Percentiles rank a stretch among this genome's conserved stretches.
These are phyloP conservation scores for Polyplosphaeria fusca DNA, from an alignment of 495 filamentous ascomycete genomes.

Conservation along the genomic window DNA sequence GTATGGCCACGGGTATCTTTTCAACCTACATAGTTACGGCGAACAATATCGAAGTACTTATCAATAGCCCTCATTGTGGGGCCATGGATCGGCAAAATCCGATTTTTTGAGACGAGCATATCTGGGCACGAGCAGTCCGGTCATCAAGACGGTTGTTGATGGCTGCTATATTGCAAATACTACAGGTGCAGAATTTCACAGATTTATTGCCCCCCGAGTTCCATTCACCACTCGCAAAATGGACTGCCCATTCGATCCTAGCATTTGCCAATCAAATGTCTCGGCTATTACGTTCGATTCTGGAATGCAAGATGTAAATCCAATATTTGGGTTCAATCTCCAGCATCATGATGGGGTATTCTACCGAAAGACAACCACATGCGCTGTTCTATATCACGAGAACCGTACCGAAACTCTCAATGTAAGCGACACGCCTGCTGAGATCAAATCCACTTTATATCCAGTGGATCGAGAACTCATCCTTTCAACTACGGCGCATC, in stretches of 20 bases:
- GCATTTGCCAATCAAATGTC: neutral
- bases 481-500: neutral
- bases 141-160: neutral
- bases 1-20: neutral
- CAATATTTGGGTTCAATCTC: neutral
- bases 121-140: neutral
- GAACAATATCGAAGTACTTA: neutral
- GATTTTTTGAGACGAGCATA: neutral
- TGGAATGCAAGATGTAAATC: neutral
- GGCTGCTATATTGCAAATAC: neutral
- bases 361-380: neutral
- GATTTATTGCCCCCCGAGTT: neutral
- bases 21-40: neutral
- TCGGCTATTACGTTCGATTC: neutral
- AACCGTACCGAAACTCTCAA: neutral
- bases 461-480: neutral
- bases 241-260: neutral
- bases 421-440: neutral
- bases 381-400: neutral
- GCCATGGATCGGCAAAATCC: neutral
- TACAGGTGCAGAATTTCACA: neutral
- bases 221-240: neutral
- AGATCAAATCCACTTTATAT: neutral
- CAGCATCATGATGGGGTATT: neutral
- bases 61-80: neutral